Conservation (phyloP, 164 flowering plant species). For the Umbilicus rupestris region DNA sequence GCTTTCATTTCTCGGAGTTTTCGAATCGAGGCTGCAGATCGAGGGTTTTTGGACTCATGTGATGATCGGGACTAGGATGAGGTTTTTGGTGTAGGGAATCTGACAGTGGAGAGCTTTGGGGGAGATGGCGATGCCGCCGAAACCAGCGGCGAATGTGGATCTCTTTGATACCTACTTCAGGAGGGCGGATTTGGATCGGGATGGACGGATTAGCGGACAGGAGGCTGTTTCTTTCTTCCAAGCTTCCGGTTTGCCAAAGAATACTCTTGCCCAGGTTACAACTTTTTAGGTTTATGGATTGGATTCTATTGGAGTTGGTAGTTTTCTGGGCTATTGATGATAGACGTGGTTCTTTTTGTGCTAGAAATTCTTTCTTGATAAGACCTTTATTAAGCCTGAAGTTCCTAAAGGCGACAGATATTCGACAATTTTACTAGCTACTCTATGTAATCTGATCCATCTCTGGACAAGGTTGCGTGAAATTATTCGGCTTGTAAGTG, state of each 20-base stretch:
- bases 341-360: background rate
- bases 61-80: background rate
- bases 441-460: too few relatives aligned
- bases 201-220: constrained; percentile 56
- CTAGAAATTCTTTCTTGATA: too few relatives aligned
- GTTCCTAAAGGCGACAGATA: too few relatives aligned
- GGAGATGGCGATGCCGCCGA: constrained; percentile 30
- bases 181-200: constrained; percentile 77
- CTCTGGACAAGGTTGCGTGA: too few relatives aligned
- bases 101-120: background rate
- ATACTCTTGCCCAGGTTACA: constrained; percentile 56
- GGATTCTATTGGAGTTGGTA: background rate
- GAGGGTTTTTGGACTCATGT: background rate
- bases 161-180: constrained; percentile 77
- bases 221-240: constrained; percentile 65
- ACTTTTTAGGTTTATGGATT: background rate
- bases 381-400: too few relatives aligned
- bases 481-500: too few relatives aligned
- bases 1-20: too few relatives aligned
- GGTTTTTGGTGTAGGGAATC: background rate
- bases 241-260: constrained; percentile 49
- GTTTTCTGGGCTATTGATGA: background rate
- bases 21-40: background rate
- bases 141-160: constrained; percentile 37
- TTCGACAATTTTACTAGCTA: too few relatives aligned